A percentile compares a stretch with the other conserved stretches of the same genome.
These are phyloP conservation scores for Schizochytrium sp. DNA, from an alignment of 108 stramenopile species.

Conservation along the genomic window DNA sequence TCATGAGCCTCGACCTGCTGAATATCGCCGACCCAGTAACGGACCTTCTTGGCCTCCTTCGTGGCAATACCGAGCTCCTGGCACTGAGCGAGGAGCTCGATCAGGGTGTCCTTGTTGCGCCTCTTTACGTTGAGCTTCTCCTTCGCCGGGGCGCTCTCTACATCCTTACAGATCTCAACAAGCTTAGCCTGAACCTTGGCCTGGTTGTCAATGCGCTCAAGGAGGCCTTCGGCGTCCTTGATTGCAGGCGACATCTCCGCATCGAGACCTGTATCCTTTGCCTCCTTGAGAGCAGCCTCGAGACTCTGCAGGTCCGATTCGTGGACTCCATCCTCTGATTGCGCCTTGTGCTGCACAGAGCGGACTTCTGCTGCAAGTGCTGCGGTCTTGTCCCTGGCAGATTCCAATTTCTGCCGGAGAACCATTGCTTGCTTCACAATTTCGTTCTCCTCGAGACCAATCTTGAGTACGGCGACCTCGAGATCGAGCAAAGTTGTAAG, in stretches of 20 bases:
- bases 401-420: constrained; percentile 24
- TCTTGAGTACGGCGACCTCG: constrained; percentile 54
- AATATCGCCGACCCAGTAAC: constrained; percentile 63
- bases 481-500: neutral
- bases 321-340: neutral
- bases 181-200: constrained; percentile 60
- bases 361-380: constrained; percentile 15
- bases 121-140: constrained; percentile 68
- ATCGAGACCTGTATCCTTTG: neutral
- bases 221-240: constrained; percentile 26
- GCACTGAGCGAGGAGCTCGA: constrained; percentile 69
- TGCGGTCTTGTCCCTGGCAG: neutral
- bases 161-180: neutral
- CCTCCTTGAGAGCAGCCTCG: neutral
- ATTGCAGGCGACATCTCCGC: neutral
- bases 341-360: constrained; percentile 1
- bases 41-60: constrained; percentile 67
- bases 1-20: constrained; percentile 60
- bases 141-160: constrained; percentile 31
- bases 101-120: constrained; percentile 63
- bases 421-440: constrained; percentile 39
- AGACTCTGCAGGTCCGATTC: neutral
- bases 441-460: constrained; percentile 55
- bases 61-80: constrained; percentile 71
- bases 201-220: constrained; percentile 33